Conservation (phyloP, 2,329 filamentous ascomycete species). For the Aspergillus fischeri region DNA sequence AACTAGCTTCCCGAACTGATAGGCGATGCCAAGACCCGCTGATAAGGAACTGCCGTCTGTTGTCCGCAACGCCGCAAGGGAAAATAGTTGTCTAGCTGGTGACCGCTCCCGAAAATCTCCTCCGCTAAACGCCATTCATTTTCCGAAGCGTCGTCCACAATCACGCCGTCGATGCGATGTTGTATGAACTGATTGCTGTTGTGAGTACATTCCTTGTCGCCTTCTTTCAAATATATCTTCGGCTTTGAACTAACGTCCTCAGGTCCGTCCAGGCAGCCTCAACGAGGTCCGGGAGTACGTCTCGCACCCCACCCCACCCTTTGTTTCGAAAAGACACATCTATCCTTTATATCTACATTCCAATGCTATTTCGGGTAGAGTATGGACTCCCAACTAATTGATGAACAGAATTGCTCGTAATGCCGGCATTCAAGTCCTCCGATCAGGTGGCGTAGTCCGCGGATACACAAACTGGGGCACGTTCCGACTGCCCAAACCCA, state of each 20-base stretch:
- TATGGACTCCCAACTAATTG: conserved; percentile 3
- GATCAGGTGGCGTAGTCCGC: conserved; percentile 81
- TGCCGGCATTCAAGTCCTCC: conserved; percentile 76
- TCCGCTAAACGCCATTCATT: conserved; percentile 15
- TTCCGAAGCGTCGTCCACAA: conserved; percentile 17
- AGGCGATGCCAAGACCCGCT: conserved; percentile 24
- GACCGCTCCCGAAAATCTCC: conserved; percentile 17
- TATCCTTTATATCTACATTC: background rate
- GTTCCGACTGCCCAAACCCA: conserved; percentile 77
- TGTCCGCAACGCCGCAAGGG: conserved; percentile 5
- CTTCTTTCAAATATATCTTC: background rate
- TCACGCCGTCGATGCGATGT: conserved; percentile 54
- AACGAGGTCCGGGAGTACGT: conserved; percentile 91
- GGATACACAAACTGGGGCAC: conserved; percentile 94
- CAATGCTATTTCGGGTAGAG: background rate
- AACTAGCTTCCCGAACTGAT: conserved; percentile 26
- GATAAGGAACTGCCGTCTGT: conserved; percentile 18
- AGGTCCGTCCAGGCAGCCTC: conserved; percentile 91
- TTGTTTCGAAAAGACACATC: background rate
- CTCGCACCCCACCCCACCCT: conserved; percentile 10
- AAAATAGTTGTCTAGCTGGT: background rate
- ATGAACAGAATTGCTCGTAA: conserved; percentile 74
- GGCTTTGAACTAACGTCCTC: conserved; percentile 15
- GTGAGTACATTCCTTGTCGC: conserved; percentile 51
- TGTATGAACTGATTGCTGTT: conserved; percentile 97